Conservation (phyloP, 2,329 filamentous ascomycete genomes). For the Saccharata proteae region DNA sequence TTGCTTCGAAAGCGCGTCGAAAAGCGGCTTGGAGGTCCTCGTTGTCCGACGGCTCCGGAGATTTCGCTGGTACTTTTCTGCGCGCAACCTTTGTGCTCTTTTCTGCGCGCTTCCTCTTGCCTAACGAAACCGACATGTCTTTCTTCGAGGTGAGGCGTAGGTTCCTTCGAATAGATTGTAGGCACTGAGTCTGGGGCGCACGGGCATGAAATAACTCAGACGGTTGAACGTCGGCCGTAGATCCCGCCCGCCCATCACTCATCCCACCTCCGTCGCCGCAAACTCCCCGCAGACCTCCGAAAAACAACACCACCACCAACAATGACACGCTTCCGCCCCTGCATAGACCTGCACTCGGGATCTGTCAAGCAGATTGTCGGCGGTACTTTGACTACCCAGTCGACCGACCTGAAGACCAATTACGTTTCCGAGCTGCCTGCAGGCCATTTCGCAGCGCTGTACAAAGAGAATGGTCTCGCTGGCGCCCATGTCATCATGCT, state of each 20-base stretch:
- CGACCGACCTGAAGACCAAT: slow-evolving; percentile 62
- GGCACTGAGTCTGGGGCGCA: too few species aligned
- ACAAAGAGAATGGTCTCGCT: slow-evolving; percentile 58
- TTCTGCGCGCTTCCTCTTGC: slow-evolving; percentile 33
- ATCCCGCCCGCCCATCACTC: too few species aligned
- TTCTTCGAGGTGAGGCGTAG: too few species aligned
- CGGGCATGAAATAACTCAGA: too few species aligned
- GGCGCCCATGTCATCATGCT: slow-evolving; percentile 97
- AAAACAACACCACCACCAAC: slow-evolving; percentile 3
- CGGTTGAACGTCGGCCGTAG: too few species aligned
- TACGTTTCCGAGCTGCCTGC: slow-evolving; percentile 78
- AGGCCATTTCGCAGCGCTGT: slow-evolving; percentile 68
- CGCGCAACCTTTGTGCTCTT: slow-evolving; percentile 12
- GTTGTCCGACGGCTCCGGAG: slow-evolving; percentile 19
- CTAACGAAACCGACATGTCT: slow-evolving; percentile 32
- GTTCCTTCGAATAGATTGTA: too few species aligned
- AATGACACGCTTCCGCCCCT: slow-evolving; percentile 93
- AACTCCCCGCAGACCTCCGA: not conserved
- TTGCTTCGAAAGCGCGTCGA: slow-evolving; percentile 73
- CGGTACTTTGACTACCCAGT: slow-evolving; percentile 54
- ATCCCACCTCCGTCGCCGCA: too few species aligned
- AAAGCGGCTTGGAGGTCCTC: slow-evolving; percentile 63
- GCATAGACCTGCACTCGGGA: slow-evolving; percentile 94
- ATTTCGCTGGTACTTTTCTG: slow-evolving; percentile 9
- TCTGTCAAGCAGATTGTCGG: slow-evolving; percentile 98